Base-by-base conservation (phyloP, 495 filamentous ascomycete genomes). In the Aspergillus indologenus region DNA sequence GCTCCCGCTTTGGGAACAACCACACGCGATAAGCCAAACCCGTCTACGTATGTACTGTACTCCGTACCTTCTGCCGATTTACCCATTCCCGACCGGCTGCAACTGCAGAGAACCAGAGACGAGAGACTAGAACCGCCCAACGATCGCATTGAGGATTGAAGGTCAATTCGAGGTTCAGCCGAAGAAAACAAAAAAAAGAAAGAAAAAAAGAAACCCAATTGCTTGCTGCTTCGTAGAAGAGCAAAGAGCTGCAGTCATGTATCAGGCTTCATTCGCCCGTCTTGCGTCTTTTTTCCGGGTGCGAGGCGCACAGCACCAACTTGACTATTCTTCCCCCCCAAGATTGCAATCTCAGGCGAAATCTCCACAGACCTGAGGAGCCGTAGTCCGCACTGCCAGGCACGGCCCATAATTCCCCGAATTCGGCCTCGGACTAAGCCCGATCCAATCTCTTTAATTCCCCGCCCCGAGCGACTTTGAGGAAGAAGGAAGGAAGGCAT, bases 351-450 rank as follows among this genome's bases (percentile, higher is more conserved):
- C 34, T 40, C 34, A 40, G 34, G 34, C 34, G 34, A 40, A 14
- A 9, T 40, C 34, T 40, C 34, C 34, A 40, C 34, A 40, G 12
- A 9, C 26, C 34, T 8, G 34, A 40, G 34, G 7, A 11, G 34
- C 26, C 34, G 34, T 40, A 40, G 34, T 8, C 12, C 2, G 34
- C 5, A 4, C 12, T 40, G 34, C 45, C 45, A 46, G 20, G 20
- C 20, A 22, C 45, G 45, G 20, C 20, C 45, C 20, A 48, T 48
- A 48, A 48, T 48, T 48, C 45, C 45, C 45, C 45, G 45, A 48
- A 15, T 48, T 23, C 18, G 45, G 19, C 45, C 45, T 48, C 48
- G 22, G 48, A 51, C 48, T 51, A 51, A 26, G 19, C 48, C 48
- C 48, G 47, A 50, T 17, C 5, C 47, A 50, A 47, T 40, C 34